Conservation (phyloP, 768 basidiomycete genomes). For the Asterophora lycoperdoides region DNA sequence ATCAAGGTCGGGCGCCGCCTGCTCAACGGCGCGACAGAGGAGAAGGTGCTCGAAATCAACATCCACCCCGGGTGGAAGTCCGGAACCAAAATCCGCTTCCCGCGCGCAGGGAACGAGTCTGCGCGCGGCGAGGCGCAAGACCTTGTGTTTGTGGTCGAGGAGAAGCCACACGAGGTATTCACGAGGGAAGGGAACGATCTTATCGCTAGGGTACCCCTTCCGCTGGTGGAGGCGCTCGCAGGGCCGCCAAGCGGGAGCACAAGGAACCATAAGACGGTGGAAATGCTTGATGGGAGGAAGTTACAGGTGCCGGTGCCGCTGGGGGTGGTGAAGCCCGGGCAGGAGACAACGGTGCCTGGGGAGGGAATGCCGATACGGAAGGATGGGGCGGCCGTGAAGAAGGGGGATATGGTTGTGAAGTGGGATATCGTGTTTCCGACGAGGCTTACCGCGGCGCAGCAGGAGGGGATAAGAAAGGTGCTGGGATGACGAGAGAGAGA, state of each 20-base stretch:
- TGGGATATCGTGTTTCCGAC: slow-evolving; percentile 88
- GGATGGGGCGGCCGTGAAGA: slow-evolving; percentile 59
- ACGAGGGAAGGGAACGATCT: slow-evolving; percentile 82
- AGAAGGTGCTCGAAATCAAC: slow-evolving; percentile 79
- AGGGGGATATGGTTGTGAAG: slow-evolving; percentile 80
- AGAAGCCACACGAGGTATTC: slow-evolving; percentile 81
- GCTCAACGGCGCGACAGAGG: slow-evolving; percentile 71
- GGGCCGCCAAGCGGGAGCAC: slow-evolving; percentile 34
- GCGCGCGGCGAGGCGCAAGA: slow-evolving; percentile 68
- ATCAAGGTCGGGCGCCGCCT: slow-evolving; percentile 80
- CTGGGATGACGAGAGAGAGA: slow-evolving; percentile 42
- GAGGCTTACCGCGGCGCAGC: slow-evolving; percentile 68
- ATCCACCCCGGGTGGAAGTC: slow-evolving; percentile 92
- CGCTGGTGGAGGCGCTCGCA: slow-evolving; percentile 80
- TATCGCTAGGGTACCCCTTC: slow-evolving; percentile 50
- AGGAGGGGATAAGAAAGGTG: slow-evolving; percentile 73
- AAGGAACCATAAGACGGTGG: slow-evolving; percentile 49
- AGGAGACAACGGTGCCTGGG: slow-evolving; percentile 61
- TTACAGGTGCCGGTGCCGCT: slow-evolving; percentile 63
- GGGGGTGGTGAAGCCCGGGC: slow-evolving; percentile 72
- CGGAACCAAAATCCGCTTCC: slow-evolving; percentile 91
- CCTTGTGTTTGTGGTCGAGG: slow-evolving; percentile 96
- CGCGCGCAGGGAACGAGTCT: slow-evolving; percentile 80
- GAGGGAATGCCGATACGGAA: slow-evolving; percentile 94
- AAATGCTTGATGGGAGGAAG: slow-evolving; percentile 76